Conservation (phyloP, 1,284 basidiomycete species). For the Pseudozyma thailandica region DNA sequence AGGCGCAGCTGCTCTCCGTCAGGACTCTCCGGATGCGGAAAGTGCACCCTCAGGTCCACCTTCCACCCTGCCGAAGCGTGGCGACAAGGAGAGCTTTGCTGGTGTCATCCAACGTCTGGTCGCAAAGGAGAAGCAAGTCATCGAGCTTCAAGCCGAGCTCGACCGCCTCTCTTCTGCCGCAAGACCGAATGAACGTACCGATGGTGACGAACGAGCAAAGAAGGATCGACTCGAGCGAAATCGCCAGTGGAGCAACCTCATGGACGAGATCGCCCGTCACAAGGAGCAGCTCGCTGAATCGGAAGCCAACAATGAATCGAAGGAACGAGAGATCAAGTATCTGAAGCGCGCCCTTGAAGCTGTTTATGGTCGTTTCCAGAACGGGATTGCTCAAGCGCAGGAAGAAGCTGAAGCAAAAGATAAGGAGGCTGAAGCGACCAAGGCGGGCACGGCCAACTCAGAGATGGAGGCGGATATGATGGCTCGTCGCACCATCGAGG, state of each 20-base stretch:
- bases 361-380: constrained; percentile 80
- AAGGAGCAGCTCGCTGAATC: constrained; percentile 76
- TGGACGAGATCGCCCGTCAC: constrained; percentile 79
- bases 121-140: constrained; percentile 84
- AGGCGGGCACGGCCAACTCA: constrained; percentile 16
- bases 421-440: constrained; percentile 23
- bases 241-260: constrained; percentile 79
- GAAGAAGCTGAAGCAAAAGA: constrained; percentile 44
- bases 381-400: constrained; percentile 68
- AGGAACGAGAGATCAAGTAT: constrained; percentile 79
- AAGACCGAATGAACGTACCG: constrained; percentile 41
- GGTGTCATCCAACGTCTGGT: constrained; percentile 83
- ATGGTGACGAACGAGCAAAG: constrained; percentile 69
- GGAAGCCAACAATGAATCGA: constrained; percentile 72
- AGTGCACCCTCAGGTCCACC: constrained; percentile 10
- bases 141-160: constrained; percentile 78
- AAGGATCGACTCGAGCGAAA: constrained; percentile 82
- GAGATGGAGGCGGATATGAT: constrained; percentile 76
- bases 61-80: constrained; percentile 36
- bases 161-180: constrained; percentile 70
- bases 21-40: constrained; percentile 20
- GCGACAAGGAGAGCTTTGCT: constrained; percentile 72
- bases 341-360: constrained; percentile 85
- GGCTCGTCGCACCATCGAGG: constrained; percentile 77
- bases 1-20: constrained; percentile 17